Evolutionary conservation across 257 asterid species (phyloP).

Genomic region (Phtheirospermum japonicum): DNA sequence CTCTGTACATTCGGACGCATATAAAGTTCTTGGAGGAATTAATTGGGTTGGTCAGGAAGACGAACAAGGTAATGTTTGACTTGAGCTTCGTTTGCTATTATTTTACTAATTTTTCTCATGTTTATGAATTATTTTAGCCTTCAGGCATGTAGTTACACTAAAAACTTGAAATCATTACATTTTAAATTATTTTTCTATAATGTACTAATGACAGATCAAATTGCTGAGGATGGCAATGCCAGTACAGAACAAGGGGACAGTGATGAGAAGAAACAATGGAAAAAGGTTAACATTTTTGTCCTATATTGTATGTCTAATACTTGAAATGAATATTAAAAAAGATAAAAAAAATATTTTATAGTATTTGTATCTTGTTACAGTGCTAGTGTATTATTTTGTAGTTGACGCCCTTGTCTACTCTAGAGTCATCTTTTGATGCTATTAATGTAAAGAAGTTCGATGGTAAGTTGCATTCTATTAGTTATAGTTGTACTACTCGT

Average conservation of each 20-base stretch:
- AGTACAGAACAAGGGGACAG: slow-evolving; percentile 44
- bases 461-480: slow-evolving; percentile 50
- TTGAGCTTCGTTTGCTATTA: slow-evolving; percentile 19
- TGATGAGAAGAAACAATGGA: slow-evolving; percentile 54
- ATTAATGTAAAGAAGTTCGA: slow-evolving; percentile 87
- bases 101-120: slow-evolving; percentile 1
- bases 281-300: slow-evolving; percentile 53
- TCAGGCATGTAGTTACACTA: background rate
- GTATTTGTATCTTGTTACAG: slow-evolving; percentile 24
- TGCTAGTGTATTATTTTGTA: slow-evolving; percentile 41
- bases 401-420: slow-evolving; percentile 84
- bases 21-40: slow-evolving; percentile 97
- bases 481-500: too few species aligned
- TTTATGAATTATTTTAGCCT: background rate
- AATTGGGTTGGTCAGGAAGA: slow-evolving; percentile 86
- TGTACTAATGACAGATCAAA: slow-evolving; percentile 41
- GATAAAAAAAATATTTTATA: background rate
- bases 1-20: too few species aligned
- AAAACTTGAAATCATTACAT: background rate
- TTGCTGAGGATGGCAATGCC: slow-evolving; percentile 40
- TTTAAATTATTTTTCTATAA: background rate
- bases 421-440: slow-evolving; percentile 83
- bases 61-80: slow-evolving; percentile 57
- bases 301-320: slow-evolving; percentile 9
- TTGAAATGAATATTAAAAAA: slow-evolving; percentile 1